A percentile compares a stretch with the other conserved stretches of the same genome.
Evolutionary conservation across 208 protist genomes (phyloP).

Genomic region (Blastocrithidia nonstop): DNA sequence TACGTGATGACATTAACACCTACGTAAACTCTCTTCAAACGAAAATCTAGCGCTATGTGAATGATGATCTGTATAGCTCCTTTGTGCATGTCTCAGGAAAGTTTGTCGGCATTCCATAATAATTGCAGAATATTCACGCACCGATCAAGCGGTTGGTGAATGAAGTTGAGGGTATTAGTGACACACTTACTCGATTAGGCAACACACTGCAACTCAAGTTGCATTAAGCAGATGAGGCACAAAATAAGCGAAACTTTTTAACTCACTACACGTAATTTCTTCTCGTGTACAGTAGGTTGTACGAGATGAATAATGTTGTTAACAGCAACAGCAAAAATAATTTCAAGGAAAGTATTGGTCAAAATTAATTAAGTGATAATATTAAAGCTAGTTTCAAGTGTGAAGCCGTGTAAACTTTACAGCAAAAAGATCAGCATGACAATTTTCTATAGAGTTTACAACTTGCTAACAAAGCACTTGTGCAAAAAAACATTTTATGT

Average conservation of each 20-base stretch:
- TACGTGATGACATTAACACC: conserved; percentile 52
- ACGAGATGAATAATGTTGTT: no score
- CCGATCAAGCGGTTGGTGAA: conserved; percentile 30
- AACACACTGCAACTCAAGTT: conserved; percentile 22
- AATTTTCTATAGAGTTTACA: no score
- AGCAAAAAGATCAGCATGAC: no score
- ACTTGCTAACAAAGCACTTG: no score
- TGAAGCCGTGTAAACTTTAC: no score
- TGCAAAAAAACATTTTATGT: no score
- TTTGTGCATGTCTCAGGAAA: conserved; percentile 60
- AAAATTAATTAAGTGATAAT: no score
- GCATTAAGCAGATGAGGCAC: conserved; percentile 22
- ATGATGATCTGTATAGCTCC: conserved; percentile 58
- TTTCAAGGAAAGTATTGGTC: not conserved
- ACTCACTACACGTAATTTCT: conserved; percentile 25
- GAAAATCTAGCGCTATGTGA: conserved; percentile 52
- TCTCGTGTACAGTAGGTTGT: conserved; percentile 49
- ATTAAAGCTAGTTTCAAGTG: no score
- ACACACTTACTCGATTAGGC: conserved; percentile 17
- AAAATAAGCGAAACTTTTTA: conserved; percentile 51
- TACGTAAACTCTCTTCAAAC: conserved; percentile 34
- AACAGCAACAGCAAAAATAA: not conserved
- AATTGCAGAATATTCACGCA: conserved; percentile 47
- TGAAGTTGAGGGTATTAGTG: conserved; percentile 18
- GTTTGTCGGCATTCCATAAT: conserved; percentile 55